Evolutionary conservation across 73 alveolate genomes (phyloP), one percentile per base, ranked within the genome.

Genomic region (Paramecium tetraurelia): DNA sequence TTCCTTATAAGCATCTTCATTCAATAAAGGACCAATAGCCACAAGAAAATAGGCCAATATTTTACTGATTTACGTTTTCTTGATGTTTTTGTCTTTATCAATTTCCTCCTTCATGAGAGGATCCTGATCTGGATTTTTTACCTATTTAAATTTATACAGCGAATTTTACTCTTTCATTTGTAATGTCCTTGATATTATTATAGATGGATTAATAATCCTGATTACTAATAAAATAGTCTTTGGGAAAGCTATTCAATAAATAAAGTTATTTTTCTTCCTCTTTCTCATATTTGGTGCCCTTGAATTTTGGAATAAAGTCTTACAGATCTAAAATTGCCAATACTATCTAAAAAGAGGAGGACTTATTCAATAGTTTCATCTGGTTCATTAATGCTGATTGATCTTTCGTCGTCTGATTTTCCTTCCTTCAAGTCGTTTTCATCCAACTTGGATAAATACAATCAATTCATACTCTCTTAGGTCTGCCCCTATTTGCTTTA

Each of bases 401-500:
- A 70, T 50, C 77, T 89, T 46, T 89, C 94, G 24, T 89, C 94
- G 35, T 89, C 93, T 86, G 87, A 75, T 75, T 75, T 75, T 12
- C 41, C 59, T 31, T 44, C 57, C 76, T 80, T 46, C 2, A 12
- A 27, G 14, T 80, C 90, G 46, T 80, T 80, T 80, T 80, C 90
- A 44, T 80, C 90, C 20, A 80, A 48, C 90, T 80, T 40, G 29
- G 21, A 36, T 31, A 29, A 14, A 71, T 36, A 44, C 46, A 63
- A 11, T 10, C n/a, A 27, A 16, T 18, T 59, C 2, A 44, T 70
- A 89, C 94, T 53, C 84, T 89, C n/a, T 57, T 77, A 3, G 94
- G 94, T 70, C 94, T 77, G 21, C 94, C 94, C 50, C 94, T 89
- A 48, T 88, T 53, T 31, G 84, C 72, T 53, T 58, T 77, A 7